These are phyloP conservation scores for Sclerotinia nivalis DNA, from an alignment of 2,329 filamentous ascomycete genomes.

Conservation along the genomic window DNA sequence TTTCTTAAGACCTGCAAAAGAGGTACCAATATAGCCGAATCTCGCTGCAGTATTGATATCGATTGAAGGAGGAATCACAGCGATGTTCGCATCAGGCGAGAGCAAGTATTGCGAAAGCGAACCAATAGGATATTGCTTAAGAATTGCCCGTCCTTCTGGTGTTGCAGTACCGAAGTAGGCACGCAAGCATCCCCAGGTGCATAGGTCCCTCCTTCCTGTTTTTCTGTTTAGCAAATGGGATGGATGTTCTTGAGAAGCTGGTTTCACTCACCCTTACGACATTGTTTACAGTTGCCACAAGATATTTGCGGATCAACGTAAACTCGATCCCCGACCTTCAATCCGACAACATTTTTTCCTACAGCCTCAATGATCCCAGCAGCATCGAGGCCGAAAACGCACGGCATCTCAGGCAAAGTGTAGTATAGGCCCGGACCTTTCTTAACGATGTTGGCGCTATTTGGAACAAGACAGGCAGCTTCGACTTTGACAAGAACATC, in stretches of 20 bases:
- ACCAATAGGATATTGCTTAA: background rate
- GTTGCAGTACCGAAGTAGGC: background rate
- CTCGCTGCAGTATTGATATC: background rate
- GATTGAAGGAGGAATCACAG: background rate
- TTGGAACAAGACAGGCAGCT: conserved; percentile 5
- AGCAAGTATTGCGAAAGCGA: conserved; percentile 2
- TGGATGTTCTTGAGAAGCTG: background rate
- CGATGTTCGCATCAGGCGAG: background rate
- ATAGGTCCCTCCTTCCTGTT: background rate
- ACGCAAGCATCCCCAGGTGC: background rate
- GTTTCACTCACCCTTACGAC: background rate
- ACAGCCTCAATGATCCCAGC: conserved; percentile 4
- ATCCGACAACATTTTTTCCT: background rate
- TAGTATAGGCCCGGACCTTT: background rate
- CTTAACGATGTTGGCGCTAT: background rate
- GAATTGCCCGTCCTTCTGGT: background rate
- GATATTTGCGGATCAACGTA: background rate
- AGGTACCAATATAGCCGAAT: background rate
- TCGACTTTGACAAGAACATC: conserved; percentile 2
- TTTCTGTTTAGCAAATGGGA: background rate
- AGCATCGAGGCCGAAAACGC: background rate
- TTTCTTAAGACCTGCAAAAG: background rate
- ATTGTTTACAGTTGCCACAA: background rate
- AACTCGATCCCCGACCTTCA: background rate
- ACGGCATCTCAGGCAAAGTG: background rate